Conservation (phyloP, 1,284 basidiomycete genomes). For the Papiliotrema terrestris region DNA sequence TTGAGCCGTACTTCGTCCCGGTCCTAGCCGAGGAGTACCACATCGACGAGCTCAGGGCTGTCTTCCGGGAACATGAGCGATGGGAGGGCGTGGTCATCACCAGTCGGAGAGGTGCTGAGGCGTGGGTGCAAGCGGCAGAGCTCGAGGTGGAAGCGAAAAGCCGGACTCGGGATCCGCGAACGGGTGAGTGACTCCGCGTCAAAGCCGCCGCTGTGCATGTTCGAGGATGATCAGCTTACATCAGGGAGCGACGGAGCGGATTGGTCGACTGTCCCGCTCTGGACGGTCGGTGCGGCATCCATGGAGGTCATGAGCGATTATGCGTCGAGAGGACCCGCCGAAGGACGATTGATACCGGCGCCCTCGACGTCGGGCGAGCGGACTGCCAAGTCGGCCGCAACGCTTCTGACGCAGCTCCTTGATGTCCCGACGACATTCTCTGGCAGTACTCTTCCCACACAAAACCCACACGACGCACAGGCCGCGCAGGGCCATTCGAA, state of each 20-base stretch:
- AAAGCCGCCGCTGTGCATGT: background rate
- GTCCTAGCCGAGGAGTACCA: conserved; percentile 22
- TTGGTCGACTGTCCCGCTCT: conserved; percentile 8
- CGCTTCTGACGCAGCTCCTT: conserved; percentile 18
- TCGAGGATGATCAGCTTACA: background rate
- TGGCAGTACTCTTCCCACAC: no score
- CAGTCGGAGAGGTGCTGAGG: conserved; percentile 31
- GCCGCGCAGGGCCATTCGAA: no score
- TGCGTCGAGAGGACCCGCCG: background rate
- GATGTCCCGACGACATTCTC: background rate
- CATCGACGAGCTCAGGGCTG: conserved; percentile 11
- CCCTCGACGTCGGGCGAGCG: background rate
- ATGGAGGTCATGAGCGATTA: conserved; percentile 1
- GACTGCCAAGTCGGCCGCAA: conserved; percentile 5
- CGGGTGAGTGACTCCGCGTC: background rate
- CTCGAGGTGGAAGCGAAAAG: background rate
- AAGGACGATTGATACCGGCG: background rate
- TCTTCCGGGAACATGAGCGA: conserved; percentile 7
- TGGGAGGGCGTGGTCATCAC: conserved; percentile 36
- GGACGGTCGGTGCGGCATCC: conserved; percentile 8
- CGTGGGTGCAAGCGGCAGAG: conserved; percentile 24
- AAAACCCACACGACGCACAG: no score
- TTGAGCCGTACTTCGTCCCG: conserved; percentile 11
- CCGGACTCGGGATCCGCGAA: background rate
- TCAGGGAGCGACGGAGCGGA: background rate